Evolutionary conservation across 176 grass and related monocot genomes (phyloP).

Genomic region (bread wheat (Triticum aestivum)): IWGSC_CS_RefSeq_v2.1 NC_057807.1:641683060-641683559

Average conservation of each 20-base stretch:
- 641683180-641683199: not conserved
- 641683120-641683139: not conserved
- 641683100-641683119: not conserved
- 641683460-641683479: conserved; percentile 9
- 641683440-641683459: not conserved
- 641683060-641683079: too few relatives aligned
- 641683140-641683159: not conserved
- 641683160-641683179: not conserved
- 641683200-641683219: not conserved
- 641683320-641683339: not conserved
- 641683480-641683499: not conserved
- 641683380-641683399: not conserved
- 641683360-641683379: conserved; percentile 11
- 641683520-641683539: not conserved
- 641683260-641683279: not conserved
- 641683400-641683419: conserved; percentile 26
- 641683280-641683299: not conserved
- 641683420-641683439: conserved; percentile 22
- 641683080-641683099: not conserved
- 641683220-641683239: conserved; percentile 7
- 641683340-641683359: not conserved
- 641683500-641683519: not conserved
- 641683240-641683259: conserved; percentile 8
- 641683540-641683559: not conserved
- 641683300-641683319: conserved; percentile 11